phyloP scores from a whole-genome alignment of 257 asterid genomes.

The Solanum sparsipilum region DNA sequence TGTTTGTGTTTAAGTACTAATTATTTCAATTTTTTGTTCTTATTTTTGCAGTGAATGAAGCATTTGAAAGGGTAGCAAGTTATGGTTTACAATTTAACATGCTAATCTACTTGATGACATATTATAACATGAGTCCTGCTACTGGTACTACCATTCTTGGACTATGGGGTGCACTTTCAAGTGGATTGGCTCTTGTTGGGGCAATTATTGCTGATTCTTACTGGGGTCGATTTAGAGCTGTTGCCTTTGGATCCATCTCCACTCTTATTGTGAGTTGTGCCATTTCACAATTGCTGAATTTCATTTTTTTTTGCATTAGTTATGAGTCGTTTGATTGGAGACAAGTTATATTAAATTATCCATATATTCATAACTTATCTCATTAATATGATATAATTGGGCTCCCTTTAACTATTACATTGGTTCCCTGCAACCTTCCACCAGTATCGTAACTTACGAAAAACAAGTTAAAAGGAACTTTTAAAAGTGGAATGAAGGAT shows the following conservation, averaged over 20 bases:
- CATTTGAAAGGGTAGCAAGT: not conserved
- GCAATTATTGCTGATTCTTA: slow-evolving; percentile 5
- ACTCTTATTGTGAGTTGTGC: slow-evolving; percentile 4
- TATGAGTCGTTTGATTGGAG: not conserved
- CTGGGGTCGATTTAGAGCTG: not conserved
- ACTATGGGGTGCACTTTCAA: not conserved
- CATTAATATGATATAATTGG: no score
- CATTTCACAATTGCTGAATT: no score
- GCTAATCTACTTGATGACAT: not conserved
- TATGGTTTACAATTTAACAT: not conserved
- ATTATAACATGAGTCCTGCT: not conserved
- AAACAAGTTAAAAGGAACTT: not conserved
- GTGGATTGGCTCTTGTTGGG: slow-evolving; percentile 5
- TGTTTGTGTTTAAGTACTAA: not conserved
- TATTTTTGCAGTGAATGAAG: not conserved
- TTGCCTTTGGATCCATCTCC: slow-evolving; percentile 1
- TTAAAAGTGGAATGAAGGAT: not conserved
- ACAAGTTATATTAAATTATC: no score
- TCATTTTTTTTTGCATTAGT: not conserved
- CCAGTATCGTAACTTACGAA: no score
- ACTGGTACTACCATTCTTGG: not conserved
- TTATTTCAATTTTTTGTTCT: not conserved
- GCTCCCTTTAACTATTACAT: no score
- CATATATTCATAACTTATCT: no score
- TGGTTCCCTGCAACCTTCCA: no score